These are phyloP conservation scores for Podaxis pistillaris DNA, from an alignment of 768 basidiomycete species.

Conservation along the genomic window DNA sequence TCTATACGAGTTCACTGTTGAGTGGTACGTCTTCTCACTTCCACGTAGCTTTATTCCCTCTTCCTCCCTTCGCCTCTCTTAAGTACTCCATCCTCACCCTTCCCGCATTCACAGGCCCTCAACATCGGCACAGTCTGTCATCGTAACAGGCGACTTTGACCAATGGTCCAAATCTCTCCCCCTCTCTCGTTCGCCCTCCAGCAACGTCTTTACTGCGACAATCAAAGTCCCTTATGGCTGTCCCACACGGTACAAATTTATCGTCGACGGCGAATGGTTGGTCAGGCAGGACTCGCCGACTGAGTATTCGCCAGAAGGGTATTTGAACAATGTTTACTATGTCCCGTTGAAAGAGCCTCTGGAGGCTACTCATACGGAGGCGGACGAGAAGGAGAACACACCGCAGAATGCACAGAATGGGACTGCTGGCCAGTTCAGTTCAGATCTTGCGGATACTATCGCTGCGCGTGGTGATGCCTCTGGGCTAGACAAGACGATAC, in stretches of 20 bases:
- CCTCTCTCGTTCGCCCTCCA: conserved; percentile 19
- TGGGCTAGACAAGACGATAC: conserved; percentile 37
- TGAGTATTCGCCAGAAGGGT: conserved; percentile 61
- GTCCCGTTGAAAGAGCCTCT: conserved; percentile 41
- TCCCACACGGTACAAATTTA: conserved; percentile 72
- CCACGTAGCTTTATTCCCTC: not conserved
- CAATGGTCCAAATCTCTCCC: conserved; percentile 25
- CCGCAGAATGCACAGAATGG: conserved; percentile 15
- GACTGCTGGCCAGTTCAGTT: conserved; percentile 31
- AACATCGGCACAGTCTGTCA: conserved; percentile 50
- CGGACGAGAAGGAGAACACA: conserved; percentile 11
- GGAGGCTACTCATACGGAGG: conserved; percentile 11
- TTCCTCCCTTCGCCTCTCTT: not conserved
- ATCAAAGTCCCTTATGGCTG: conserved; percentile 59
- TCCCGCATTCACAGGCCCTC: conserved; percentile 49
- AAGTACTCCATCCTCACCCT: conserved; percentile 15
- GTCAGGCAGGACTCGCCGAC: conserved; percentile 52
- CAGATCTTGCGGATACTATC: conserved; percentile 36
- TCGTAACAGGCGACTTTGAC: conserved; percentile 80
- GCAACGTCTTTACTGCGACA: conserved; percentile 53
- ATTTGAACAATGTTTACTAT: conserved; percentile 66
- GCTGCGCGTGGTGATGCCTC: conserved; percentile 37
- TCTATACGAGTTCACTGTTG: conserved; percentile 50
- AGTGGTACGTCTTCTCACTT: conserved; percentile 38
- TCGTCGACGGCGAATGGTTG: conserved; percentile 74